Base-by-base conservation (phyloP, 495 filamentous ascomycete species). In the Annulohypoxylon nitens region DNA sequence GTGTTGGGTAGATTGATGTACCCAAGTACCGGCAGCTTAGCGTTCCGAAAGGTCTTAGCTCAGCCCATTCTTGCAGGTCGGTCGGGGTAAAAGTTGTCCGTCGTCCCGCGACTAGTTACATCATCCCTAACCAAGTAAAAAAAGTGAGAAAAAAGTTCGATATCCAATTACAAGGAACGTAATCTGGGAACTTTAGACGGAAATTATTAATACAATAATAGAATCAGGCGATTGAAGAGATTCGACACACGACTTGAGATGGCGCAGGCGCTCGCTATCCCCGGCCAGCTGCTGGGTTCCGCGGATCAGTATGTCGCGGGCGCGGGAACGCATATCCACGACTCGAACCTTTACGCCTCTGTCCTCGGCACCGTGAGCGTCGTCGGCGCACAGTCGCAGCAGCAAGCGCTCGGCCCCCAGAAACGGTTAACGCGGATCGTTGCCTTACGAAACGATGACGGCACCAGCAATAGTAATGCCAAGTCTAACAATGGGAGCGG, bases 251-350 rank as follows among this genome's bases (percentile, higher is more conserved):
- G 34, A 71, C n/a, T 20, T 20, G 34, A 71, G 9, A 47, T 75
- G 76, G 66, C 69, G 60, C 74, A 75, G 20, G 51, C 67, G 8
- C 62, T 83, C 25, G 88, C 86, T 30, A 81, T 89, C 51, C 93
- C 94, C 43, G 95, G 95, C 78, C 93, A 95, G 80, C 84, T 88
- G 55, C 88, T 98, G 20, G 95, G 91, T 18, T 80, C 92, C 11
- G 78, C 86, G 18, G 81, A 88, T 34, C 84, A 86, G 65, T 93
- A 90, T 80, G 75, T 81, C 50, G 87, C 92, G 51, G 95, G 95
- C 9, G 85, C 93, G 1, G 95, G 95, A 51, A 97, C 93, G 2
- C 93, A 97, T 80, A 85, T 95, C 74, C 86, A 93, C 78, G 80
- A 89, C 67, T 81, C 87, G 64, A 85, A 89, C 59, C 85, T 97